Conservation (phyloP, 805 yeast species). For the Hanseniaspora jakobsenii region DNA sequence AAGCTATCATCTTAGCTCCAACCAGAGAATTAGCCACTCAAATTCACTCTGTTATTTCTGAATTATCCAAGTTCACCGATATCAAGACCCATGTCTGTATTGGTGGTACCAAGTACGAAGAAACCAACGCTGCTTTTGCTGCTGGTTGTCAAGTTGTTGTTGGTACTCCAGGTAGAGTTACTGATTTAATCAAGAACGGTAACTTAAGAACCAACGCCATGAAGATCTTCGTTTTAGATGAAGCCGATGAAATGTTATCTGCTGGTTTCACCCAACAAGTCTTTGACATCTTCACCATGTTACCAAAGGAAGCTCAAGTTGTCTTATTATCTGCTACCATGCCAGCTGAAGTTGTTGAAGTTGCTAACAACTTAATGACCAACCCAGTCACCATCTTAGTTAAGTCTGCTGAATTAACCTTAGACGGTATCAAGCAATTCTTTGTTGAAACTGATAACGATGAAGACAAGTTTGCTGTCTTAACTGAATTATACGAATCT, state of each 20-base stretch:
- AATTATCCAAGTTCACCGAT: constrained; percentile 82
- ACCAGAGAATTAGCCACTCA: constrained; percentile 95
- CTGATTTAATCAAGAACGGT: constrained; percentile 88
- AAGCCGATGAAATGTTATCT: constrained; percentile 91
- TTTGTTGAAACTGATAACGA: constrained; percentile 84
- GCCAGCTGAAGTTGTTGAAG: constrained; percentile 81
- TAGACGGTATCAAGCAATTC: constrained; percentile 91
- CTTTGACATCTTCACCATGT: constrained; percentile 72
- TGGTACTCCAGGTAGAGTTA: constrained; percentile 98
- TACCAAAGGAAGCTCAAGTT: constrained; percentile 81
- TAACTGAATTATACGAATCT: constrained; percentile 90
- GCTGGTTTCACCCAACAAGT: constrained; percentile 90
- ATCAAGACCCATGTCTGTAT: constrained; percentile 91
- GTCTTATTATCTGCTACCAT: constrained; percentile 92
- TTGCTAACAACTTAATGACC: constrained; percentile 82
- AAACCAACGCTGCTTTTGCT: constrained; percentile 73
- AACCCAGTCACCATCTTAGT: constrained; percentile 91
- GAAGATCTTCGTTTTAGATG: constrained; percentile 92
- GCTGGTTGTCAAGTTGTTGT: constrained; percentile 86
- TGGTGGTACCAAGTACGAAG: constrained; percentile 87
- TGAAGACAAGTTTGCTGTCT: constrained; percentile 85
- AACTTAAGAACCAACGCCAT: constrained; percentile 68
- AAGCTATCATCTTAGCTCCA: constrained; percentile 90
- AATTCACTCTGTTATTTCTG: constrained; percentile 84
- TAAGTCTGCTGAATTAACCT: constrained; percentile 82